Percentiles rank a stretch among this genome's conserved stretches.
Conservation (phyloP, 108 stramenopile species). For the Fragilariopsis cylindrus region DNA sequence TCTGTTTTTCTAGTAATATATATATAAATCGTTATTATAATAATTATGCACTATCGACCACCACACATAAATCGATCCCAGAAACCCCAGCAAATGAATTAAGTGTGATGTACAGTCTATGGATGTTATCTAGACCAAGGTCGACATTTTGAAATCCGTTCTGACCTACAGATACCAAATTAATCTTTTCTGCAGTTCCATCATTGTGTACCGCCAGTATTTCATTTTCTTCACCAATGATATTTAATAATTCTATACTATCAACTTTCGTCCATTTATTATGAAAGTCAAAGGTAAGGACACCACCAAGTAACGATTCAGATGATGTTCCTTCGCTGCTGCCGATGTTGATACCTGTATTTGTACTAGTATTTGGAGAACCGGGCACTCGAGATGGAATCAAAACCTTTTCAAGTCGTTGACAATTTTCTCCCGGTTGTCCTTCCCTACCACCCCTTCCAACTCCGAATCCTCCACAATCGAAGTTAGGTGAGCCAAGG, state of each 20-base stretch:
- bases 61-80: constrained; percentile 23
- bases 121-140: constrained; percentile 14
- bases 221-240: neutral
- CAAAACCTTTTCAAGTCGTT: constrained; percentile 8
- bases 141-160: constrained; percentile 19
- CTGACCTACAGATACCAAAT: constrained; percentile 19
- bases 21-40: neutral
- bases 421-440: constrained; percentile 7
- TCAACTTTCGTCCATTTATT: constrained; percentile 14
- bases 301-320: neutral
- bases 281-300: constrained; percentile 25
- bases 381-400: constrained; percentile 5
- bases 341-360: too few species aligned
- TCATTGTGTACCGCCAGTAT: constrained; percentile 16
- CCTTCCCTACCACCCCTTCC: constrained; percentile 1
- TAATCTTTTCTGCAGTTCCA: neutral
- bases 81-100: constrained; percentile 28
- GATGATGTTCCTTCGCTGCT: neutral
- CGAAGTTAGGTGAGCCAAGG: constrained; percentile 18
- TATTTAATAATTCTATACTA: constrained; percentile 21
- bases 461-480: constrained; percentile 18
- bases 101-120: constrained; percentile 12
- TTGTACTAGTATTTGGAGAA: neutral
- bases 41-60: neutral
- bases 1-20: neutral